Base-by-base conservation (phyloP, 192 early-diverging fungal species). In the Coemansia sp. region DNA sequence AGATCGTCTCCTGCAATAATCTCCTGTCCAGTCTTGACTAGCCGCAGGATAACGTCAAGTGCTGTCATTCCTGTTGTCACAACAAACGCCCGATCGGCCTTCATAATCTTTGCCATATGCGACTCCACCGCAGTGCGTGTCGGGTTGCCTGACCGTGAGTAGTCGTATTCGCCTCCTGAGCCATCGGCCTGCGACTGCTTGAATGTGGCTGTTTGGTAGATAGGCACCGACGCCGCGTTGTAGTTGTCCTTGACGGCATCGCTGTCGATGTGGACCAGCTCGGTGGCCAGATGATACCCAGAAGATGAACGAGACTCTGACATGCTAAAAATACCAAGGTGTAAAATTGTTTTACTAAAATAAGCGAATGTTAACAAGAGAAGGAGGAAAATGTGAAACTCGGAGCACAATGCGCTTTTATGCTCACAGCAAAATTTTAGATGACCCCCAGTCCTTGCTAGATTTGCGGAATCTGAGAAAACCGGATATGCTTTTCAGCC, bases 171-270 rank as follows among this genome's bases (percentile, higher is more conserved):
- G 40, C 71, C 65, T 12, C 93, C 95, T 64, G 86, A 87, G 40
- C 89, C 92, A 17, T 84, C 84, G 5, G 90, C 92, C 18, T 81
- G 73, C n/a, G 68, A 71, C 73, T 96, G 94, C 81, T 95, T 97
- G 81, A 98, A 98, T 0, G 96, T 98, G 11, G 96, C 96, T 0
- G 95, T 91, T 64, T 97, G 95, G 84, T 98, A 98, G 64, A 98
- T 93, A n/a, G 96, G 96, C 48, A 94, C 87, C 6, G 91, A 93
- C 20, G 90, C 84, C 9, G 95, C 85, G 78, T 92, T 89, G 84
- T 98, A 95, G 56, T 83, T 87, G 74, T 98, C 95, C 65, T 82
- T 84, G 47, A 83, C 82, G 42, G 58, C 64, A 44, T 88, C 86
- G 60, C 84, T 74, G 70, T 90, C 90, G 56, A 92, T 84, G 28